Evolutionary conservation across 2,329 filamentous ascomycete genomes (phyloP).

Genomic region (Monilinia fructigena): DNA sequence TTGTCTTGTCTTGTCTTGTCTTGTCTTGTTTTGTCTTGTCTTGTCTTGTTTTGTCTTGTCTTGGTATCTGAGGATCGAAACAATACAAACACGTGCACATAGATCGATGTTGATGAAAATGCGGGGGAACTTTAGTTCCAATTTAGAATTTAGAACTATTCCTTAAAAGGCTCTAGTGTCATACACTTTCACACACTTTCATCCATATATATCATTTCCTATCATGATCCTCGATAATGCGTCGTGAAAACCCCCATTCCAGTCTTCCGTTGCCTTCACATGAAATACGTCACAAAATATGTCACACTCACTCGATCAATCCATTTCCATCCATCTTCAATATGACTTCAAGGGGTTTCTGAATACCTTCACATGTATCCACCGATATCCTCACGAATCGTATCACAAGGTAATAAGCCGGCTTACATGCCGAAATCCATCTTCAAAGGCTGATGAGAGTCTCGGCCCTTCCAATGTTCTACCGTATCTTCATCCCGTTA

Average conservation of each 20-base stretch:
- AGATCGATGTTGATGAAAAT: neutral
- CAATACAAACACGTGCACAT: too few relatives aligned
- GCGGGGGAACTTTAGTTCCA: slow-evolving; percentile 8
- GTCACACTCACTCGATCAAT: neutral
- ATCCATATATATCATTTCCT: neutral
- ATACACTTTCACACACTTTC: too few relatives aligned
- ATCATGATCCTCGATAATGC: slow-evolving; percentile 9
- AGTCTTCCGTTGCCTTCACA: neutral
- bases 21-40: neutral
- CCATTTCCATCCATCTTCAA: neutral
- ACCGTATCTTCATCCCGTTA: slow-evolving; percentile 6
- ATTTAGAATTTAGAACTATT: neutral
- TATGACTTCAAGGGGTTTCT: neutral
- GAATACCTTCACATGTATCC: neutral
- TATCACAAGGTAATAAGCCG: neutral
- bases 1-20: neutral
- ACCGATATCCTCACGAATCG: neutral
- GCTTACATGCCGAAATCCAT: neutral
- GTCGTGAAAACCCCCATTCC: neutral
- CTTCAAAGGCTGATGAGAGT: slow-evolving; percentile 6
- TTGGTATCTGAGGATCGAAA: neutral
- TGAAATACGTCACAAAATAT: neutral
- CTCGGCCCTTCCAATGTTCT: slow-evolving; percentile 11
- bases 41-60: neutral
- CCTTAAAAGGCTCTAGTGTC: neutral